Evolutionary conservation across 139 green algal genomes (phyloP).

Genomic region (Marvania coccoides): DNA sequence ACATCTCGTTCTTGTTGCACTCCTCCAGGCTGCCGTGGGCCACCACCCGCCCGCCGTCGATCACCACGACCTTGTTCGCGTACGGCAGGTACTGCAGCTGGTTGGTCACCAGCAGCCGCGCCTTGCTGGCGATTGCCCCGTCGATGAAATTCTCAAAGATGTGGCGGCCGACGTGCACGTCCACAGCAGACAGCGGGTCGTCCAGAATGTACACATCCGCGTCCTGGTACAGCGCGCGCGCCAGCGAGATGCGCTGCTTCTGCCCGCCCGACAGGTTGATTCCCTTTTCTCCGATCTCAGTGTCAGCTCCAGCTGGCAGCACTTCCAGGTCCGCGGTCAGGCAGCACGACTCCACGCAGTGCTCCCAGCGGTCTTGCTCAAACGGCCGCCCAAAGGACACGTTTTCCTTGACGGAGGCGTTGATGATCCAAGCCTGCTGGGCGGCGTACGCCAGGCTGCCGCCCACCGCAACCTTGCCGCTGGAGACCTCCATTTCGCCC

Average conservation of each 20-base stretch:
- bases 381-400: slow-evolving; percentile 40
- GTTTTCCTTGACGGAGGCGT: slow-evolving; percentile 77
- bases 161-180: slow-evolving; percentile 78
- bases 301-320: slow-evolving; percentile 69
- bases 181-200: slow-evolving; percentile 88
- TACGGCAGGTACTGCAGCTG: slow-evolving; percentile 71
- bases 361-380: slow-evolving; percentile 23
- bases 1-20: slow-evolving; percentile 32
- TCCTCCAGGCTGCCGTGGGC: slow-evolving; percentile 60
- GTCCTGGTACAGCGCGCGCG: slow-evolving; percentile 74
- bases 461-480: slow-evolving; percentile 19
- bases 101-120: slow-evolving; percentile 82
- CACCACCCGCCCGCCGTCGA: slow-evolving; percentile 52
- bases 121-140: slow-evolving; percentile 39
- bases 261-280: slow-evolving; percentile 88
- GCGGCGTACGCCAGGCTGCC: slow-evolving; percentile 68
- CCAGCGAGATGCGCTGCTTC: slow-evolving; percentile 87
- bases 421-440: slow-evolving; percentile 87
- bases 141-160: slow-evolving; percentile 78
- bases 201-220: slow-evolving; percentile 89
- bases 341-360: slow-evolving; percentile 29
- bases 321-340: slow-evolving; percentile 63
- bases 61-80: slow-evolving; percentile 67
- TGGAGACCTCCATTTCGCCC: slow-evolving; percentile 50
- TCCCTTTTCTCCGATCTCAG: slow-evolving; percentile 92